phyloP scores from a whole-genome alignment of 768 basidiomycete genomes.

The Butyriboletus loyo region DNA sequence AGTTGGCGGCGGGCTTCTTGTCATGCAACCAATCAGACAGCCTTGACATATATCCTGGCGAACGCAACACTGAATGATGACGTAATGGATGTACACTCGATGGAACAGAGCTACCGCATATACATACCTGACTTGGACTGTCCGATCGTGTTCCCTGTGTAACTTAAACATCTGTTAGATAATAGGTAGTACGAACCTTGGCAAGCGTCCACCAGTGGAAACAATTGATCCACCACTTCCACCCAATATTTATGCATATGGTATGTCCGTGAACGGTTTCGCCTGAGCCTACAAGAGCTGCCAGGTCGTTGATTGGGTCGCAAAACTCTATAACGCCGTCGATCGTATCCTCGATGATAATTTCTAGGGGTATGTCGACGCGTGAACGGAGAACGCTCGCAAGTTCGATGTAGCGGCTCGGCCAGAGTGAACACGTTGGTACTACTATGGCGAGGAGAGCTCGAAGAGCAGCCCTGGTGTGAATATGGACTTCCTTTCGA shows the following conservation, averaged over 20 bases:
- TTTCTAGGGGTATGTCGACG: conserved; percentile 33
- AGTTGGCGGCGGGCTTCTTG: not conserved
- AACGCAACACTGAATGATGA: not conserved
- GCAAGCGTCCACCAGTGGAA: conserved; percentile 34
- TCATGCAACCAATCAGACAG: not conserved
- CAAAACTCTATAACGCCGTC: conserved; percentile 45
- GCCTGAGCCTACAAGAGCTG: conserved; percentile 34
- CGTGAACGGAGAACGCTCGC: conserved; percentile 24
- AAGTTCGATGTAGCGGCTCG: conserved; percentile 34
- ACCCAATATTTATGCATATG: conserved; percentile 33
- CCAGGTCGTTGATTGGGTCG: conserved; percentile 36
- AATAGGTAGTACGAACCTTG: conserved; percentile 18
- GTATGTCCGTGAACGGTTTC: conserved; percentile 38
- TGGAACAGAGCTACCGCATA: conserved; percentile 2
- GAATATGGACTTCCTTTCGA: conserved; percentile 7
- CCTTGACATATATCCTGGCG: not conserved
- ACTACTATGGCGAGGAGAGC: conserved; percentile 42
- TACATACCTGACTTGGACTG: conserved; percentile 24
- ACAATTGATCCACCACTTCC: conserved; percentile 33
- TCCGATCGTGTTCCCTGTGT: not conserved
- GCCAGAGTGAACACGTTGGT: conserved; percentile 46
- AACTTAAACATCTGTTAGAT: not conserved
- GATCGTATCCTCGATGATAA: conserved; percentile 36
- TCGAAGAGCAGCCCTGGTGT: conserved; percentile 26
- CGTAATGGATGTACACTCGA: not conserved